Evolutionary conservation across 768 basidiomycete species (phyloP).

Genomic region (Podaxis rugospora): DNA sequence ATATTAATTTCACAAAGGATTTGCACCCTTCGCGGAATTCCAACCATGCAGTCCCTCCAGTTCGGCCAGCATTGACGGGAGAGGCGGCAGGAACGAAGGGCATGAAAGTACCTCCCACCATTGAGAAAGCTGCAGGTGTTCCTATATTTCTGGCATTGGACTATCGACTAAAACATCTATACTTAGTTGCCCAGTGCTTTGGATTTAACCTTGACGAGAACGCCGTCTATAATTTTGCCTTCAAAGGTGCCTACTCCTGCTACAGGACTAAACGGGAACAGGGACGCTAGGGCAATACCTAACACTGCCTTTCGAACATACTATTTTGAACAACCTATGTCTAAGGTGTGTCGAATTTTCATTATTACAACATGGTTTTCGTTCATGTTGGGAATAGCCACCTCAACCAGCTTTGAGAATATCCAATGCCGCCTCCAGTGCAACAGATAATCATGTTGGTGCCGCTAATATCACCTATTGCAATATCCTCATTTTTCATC

Average conservation of each 20-base stretch:
- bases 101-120: background rate
- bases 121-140: background rate
- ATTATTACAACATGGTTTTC: background rate
- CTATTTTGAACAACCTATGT: background rate
- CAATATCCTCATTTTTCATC: background rate
- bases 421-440: background rate
- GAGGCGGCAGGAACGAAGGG: background rate
- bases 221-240: background rate
- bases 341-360: background rate
- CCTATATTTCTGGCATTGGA: background rate
- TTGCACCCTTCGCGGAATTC: background rate
- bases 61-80: background rate
- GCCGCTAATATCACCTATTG: background rate
- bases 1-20: background rate
- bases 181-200: background rate
- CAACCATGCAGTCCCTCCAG: background rate
- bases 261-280: background rate
- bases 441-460: background rate
- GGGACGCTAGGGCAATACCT: background rate
- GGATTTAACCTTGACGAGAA: background rate
- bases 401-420: background rate
- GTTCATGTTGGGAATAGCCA: background rate
- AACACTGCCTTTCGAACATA: background rate
- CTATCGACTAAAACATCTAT: background rate
- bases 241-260: background rate